phyloP scores from a whole-genome alignment of 306 rosid genomes.

The Castanopsis chinensis region DNA sequence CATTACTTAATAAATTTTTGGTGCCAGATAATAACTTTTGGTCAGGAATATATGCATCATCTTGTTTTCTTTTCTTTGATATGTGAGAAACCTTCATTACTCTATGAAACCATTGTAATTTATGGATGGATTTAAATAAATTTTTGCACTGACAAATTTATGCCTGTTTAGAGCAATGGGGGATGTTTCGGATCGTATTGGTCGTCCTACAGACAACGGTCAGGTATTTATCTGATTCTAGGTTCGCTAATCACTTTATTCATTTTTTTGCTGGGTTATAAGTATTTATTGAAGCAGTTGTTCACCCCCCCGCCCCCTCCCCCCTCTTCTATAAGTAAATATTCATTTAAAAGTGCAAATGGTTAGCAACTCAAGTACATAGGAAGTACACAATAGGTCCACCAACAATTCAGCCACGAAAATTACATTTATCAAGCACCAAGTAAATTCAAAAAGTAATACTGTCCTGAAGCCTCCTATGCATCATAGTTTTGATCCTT shows the following conservation, averaged over 20 bases:
- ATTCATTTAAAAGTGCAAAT: too few relatives aligned
- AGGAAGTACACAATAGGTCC: too few relatives aligned
- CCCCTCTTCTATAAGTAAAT: too few relatives aligned
- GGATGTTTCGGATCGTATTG: constrained; percentile 97
- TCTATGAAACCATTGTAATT: neutral
- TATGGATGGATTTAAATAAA: constrained; percentile 1
- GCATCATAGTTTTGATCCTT: too few relatives aligned
- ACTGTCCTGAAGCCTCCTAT: too few relatives aligned
- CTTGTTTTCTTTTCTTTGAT: neutral
- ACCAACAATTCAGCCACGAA: too few relatives aligned
- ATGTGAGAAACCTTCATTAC: neutral
- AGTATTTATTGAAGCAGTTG: constrained; percentile 7
- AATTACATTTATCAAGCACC: too few relatives aligned
- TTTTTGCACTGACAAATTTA: neutral
- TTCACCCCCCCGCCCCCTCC: too few relatives aligned
- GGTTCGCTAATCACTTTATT: neutral
- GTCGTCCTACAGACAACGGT: constrained; percentile 95
- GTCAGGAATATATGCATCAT: neutral
- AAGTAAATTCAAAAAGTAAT: too few relatives aligned
- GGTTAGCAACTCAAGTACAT: too few relatives aligned
- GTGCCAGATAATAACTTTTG: neutral
- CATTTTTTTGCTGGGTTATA: neutral
- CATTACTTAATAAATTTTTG: neutral
- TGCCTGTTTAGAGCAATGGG: constrained; percentile 79
- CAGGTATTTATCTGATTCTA: constrained; percentile 54